A percentile compares a stretch with the other conserved stretches of the same genome.
phyloP scores from a whole-genome alignment of 2,329 filamentous ascomycete species.

The Fusarium udum region DNA sequence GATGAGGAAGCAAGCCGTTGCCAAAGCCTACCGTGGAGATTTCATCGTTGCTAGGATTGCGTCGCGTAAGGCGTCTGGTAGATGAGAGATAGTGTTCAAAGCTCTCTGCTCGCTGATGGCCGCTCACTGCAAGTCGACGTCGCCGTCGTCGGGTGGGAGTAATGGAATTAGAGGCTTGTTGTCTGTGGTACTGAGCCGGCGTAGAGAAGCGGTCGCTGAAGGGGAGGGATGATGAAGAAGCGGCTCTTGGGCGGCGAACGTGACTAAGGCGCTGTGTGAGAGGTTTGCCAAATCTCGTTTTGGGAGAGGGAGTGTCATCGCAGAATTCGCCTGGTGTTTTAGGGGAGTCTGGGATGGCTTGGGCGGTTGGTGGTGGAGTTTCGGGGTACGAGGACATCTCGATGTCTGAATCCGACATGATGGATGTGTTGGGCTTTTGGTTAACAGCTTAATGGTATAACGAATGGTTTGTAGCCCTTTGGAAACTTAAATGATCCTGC shows the following conservation, averaged over 20 bases:
- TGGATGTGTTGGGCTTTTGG: accelerated
- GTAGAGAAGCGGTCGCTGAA: background rate
- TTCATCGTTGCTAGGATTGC: background rate
- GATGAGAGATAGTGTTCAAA: background rate
- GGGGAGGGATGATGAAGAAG: background rate
- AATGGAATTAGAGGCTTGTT: background rate
- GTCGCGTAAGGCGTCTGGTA: background rate
- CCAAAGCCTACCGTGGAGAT: background rate
- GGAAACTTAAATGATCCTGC: accelerated
- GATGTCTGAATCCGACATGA: background rate
- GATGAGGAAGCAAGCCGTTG: no score
- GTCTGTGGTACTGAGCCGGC: background rate
- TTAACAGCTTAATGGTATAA: accelerated
- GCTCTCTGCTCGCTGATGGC: background rate
- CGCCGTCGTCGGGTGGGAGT: background rate
- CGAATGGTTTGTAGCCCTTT: accelerated
- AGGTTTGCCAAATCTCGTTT: accelerated
- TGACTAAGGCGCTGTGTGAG: accelerated
- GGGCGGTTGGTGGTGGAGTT: background rate
- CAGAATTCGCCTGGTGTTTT: background rate
- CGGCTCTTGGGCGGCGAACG: background rate
- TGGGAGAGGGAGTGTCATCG: accelerated
- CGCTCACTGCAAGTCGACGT: accelerated
- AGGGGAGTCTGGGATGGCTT: background rate
- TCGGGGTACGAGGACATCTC: background rate